Conservation (phyloP, 306 rosid genomes). For the Inga oerstediana region DNA sequence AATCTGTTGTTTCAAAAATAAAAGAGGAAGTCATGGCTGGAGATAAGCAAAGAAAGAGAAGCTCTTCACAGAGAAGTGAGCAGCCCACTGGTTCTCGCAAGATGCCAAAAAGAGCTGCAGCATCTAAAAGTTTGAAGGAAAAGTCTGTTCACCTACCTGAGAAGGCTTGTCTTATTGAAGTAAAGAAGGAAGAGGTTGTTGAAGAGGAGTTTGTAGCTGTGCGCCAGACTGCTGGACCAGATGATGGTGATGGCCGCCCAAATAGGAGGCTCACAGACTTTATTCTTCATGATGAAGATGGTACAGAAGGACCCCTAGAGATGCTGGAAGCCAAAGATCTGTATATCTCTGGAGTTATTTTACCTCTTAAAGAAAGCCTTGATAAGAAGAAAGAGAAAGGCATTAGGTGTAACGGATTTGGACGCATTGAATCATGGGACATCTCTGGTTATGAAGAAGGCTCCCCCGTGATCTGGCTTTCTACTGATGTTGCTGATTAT, state of each 20-base stretch:
- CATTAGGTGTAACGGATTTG: slow-evolving; percentile 78
- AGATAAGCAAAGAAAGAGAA: slow-evolving; percentile 57
- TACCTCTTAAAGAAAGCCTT: slow-evolving; percentile 61
- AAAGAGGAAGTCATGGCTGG: slow-evolving; percentile 41
- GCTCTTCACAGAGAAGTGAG: slow-evolving; percentile 45
- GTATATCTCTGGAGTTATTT: slow-evolving; percentile 69
- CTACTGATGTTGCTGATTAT: slow-evolving; percentile 85
- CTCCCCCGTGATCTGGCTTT: slow-evolving; percentile 80
- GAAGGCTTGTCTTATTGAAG: slow-evolving; percentile 57
- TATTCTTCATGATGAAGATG: slow-evolving; percentile 70
- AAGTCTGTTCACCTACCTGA: slow-evolving; percentile 49
- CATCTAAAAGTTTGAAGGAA: slow-evolving; percentile 70
- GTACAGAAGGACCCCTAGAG: slow-evolving; percentile 68
- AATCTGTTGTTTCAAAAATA: slow-evolving; percentile 19
- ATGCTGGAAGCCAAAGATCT: slow-evolving; percentile 76
- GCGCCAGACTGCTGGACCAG: slow-evolving; percentile 59
- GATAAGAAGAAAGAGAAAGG: slow-evolving; percentile 72
- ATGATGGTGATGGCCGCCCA: slow-evolving; percentile 55
- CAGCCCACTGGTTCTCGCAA: slow-evolving; percentile 57
- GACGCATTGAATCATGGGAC: slow-evolving; percentile 87
- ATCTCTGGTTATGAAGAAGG: slow-evolving; percentile 96
- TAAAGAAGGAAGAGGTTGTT: slow-evolving; percentile 60
- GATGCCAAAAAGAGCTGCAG: slow-evolving; percentile 91
- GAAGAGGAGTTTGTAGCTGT: slow-evolving; percentile 74
- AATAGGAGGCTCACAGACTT: slow-evolving; percentile 80